Evolutionary conservation across 1,284 basidiomycete species (phyloP), one percentile per base, ranked within the genome.

Genomic region (Vanrija sp.): DNA sequence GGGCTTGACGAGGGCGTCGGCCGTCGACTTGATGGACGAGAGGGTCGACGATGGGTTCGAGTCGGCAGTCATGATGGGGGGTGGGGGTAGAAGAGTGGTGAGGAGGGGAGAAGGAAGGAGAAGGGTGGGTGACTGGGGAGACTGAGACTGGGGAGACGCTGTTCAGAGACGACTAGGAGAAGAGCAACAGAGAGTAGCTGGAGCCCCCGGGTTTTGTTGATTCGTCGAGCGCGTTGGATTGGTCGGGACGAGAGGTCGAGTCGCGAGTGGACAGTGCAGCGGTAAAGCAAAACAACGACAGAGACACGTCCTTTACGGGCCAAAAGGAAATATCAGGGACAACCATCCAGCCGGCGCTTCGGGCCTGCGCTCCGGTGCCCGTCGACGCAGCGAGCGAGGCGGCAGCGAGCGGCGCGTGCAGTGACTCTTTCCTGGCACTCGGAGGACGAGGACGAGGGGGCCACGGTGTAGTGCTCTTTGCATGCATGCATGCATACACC

Each of bases 1-100:
- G 20, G 86, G 81, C 42, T 85, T 77, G 45, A 90, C 81, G 54
- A 91, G 55, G 9, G 67, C 51, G n/a, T 49, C 63, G n/a, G 68
- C 64, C 2, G 66, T 63, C 19, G 56, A 53, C 47, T 62, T 63
- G 53, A 71, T 60, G 24, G 66, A 35, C 4, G 45, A 6, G 12
- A 55, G 49, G 24, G 6, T 6, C 14, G 47, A 41, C 3, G 45
- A 20, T 25, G 24, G 23, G 37, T 44, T 37, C 9, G 47, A 23
- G 47, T 54, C 47, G 39, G 47, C 27, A 38, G 53, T 18, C 53
- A 54, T 54, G 35, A 46, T 37, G 45, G 47, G 41, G 35, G 20
- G 20, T 6, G 27, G 43, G 48, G 22, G 16, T 19, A 23, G 18
- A 38, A 15, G 22, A 48, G 49, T 41, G 55, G 49, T 5, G 47